Percentiles rank a stretch among this genome's conserved stretches.
Evolutionary conservation across 371 early-diverging fungal genomes (phyloP).

Genomic region (Mucor indicus): DNA sequence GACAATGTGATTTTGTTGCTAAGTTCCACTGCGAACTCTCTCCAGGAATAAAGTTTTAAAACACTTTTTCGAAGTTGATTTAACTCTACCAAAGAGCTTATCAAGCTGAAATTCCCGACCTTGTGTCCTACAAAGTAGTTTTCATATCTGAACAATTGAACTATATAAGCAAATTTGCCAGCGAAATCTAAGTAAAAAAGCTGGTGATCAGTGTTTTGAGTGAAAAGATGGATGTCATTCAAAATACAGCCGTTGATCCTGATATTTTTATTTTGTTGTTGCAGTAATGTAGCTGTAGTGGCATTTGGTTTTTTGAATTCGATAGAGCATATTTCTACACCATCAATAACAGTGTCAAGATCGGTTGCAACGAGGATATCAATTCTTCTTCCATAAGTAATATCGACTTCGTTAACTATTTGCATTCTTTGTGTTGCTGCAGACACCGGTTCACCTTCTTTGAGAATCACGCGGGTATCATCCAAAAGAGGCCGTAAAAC

Average conservation of each 20-base stretch:
- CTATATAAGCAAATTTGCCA: constrained; percentile 10
- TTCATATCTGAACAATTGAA: constrained; percentile 10
- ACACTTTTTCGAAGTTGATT: constrained; percentile 11
- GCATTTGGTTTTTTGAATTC: constrained; percentile 17
- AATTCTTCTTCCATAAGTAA: constrained; percentile 13
- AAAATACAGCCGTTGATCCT: constrained; percentile 12
- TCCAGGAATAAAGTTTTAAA: constrained; percentile 10
- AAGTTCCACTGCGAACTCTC: constrained; percentile 2
- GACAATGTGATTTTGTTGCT: constrained; percentile 11
- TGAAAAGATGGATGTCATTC: constrained; percentile 9
- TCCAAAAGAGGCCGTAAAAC: constrained; percentile 15
- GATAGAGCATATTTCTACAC: constrained; percentile 14
- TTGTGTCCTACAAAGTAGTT: constrained; percentile 9
- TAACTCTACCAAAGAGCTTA: constrained; percentile 10
- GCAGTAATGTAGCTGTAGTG: constrained; percentile 1
- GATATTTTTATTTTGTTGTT: constrained; percentile 16
- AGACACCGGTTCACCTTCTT: constrained; percentile 13
- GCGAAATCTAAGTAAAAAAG: constrained; percentile 14
- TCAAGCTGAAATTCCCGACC: constrained; percentile 4
- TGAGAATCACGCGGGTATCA: constrained; percentile 10
- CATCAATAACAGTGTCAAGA: constrained; percentile 7
- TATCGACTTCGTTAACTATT: constrained; percentile 10
- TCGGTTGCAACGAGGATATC: constrained; percentile 11
- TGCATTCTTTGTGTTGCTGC: constrained; percentile 13
- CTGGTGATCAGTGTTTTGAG: neutral